Evolutionary conservation across 2,329 filamentous ascomycete genomes (phyloP), one percentile per base, ranked within the genome.

Genomic region (Calonectria ilicicola): DNA sequence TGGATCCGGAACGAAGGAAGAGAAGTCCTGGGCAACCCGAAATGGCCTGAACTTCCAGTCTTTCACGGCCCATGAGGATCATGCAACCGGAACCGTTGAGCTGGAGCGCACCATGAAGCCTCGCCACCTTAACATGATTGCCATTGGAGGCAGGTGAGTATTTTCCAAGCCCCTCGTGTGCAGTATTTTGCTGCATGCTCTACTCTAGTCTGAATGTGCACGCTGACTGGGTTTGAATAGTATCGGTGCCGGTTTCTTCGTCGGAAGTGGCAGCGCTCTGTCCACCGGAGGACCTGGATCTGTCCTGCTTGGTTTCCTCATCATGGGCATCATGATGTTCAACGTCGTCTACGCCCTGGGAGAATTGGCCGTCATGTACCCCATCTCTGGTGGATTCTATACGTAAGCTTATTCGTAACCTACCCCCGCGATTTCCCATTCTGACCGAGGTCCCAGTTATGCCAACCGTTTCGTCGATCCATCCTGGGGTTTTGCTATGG

Each of bases 231-330:
- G 23, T 38, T 5, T 5, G 4, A 38, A 72, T 32, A 72, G 69
- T 27, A 91, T 91, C 56, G 90, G 90, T 80, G 89, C 90, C 72
- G 90, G 90, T 82, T 90, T 91, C 85, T 91, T 91, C 82, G 90
- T 91, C 74, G 89, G 90, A 78, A 89, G 89, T 72, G 80, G 84
- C 74, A 88, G 88, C 68, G 83, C 91, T 15, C 74, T 79, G 9
- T 69, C 74, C 19, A 74, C 76, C 60, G 78, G 62, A 64, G 70
- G 74, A 40, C 86, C 86, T 29, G 86, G 80, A 2, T 85, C 84
- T 58, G 77, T 88, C 10, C 77, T 88, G 17, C 81, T 88, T 60
- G 86, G 87, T 67, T 91, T 91, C 76, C 70, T 87, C 19, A 89
- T 91, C 69, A 88, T 91, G 70, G 89, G 90, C 79, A 72, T 89